A percentile compares a stretch with the other conserved stretches of the same genome.
Conservation (phyloP, 1,284 basidiomycete genomes). For the Neotropicomus parvogracilis region DNA sequence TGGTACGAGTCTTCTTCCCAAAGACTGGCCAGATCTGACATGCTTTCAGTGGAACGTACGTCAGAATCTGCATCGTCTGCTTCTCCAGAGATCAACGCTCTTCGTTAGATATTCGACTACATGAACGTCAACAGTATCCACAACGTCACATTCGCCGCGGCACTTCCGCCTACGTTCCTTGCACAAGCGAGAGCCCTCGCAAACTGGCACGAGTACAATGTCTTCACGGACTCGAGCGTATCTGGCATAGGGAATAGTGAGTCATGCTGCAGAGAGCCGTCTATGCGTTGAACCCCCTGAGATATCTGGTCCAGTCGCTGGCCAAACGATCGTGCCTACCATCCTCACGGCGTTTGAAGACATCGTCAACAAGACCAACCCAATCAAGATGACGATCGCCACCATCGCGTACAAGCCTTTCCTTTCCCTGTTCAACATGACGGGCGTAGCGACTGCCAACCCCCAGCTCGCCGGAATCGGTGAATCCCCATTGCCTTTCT, state of each 20-base stretch:
- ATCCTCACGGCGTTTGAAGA: conserved; percentile 57
- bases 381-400: conserved; percentile 62
- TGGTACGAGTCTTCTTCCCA: conserved; percentile 40
- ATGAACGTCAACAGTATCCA: conserved; percentile 74
- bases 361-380: conserved; percentile 57
- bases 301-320: conserved; percentile 51
- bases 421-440: conserved; percentile 79
- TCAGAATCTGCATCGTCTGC: not conserved
- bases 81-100: not conserved
- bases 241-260: conserved; percentile 70
- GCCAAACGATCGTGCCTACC: conserved; percentile 60
- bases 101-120: conserved; percentile 62
- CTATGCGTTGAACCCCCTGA: conserved; percentile 10
- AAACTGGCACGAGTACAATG: conserved; percentile 70
- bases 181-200: conserved; percentile 63
- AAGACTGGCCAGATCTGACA: conserved; percentile 5
- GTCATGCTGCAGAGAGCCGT: conserved; percentile 18
- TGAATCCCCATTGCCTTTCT: conserved; percentile 30
- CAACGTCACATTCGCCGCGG: conserved; percentile 54
- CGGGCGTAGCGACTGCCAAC: conserved; percentile 48
- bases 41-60: conserved; percentile 58
- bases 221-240: conserved; percentile 58
- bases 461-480: conserved; percentile 64
- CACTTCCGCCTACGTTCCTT: conserved; percentile 52
- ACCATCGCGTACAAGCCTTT: conserved; percentile 81